These are phyloP conservation scores for Plasmodium malariae DNA, from an alignment of 169 alveolate species.

Conservation along the genomic window DNA sequence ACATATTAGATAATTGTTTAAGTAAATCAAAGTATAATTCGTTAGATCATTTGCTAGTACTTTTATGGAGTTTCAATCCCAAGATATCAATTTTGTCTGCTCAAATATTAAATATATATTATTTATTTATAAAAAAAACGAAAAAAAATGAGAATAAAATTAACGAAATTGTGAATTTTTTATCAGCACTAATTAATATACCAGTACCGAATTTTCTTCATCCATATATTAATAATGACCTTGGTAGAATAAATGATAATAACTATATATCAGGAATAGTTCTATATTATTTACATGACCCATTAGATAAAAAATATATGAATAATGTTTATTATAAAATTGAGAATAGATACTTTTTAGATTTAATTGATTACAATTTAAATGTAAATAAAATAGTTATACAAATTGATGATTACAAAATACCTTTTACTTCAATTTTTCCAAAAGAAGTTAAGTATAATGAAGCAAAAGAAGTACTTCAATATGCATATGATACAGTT, in stretches of 20 bases:
- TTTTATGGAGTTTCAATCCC: constrained; percentile 73
- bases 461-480: constrained; percentile 19
- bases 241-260: constrained; percentile 55
- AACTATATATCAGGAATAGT: constrained; percentile 67
- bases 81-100: constrained; percentile 70
- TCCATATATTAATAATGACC: constrained; percentile 67
- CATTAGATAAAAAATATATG: constrained; percentile 36
- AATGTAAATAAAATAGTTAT: constrained; percentile 34
- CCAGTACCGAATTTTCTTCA: constrained; percentile 54
- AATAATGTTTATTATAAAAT: constrained; percentile 47
- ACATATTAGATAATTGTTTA: constrained; percentile 83
- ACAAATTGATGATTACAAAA: constrained; percentile 28
- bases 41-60: constrained; percentile 77
- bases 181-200: constrained; percentile 39
- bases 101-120: constrained; percentile 61
- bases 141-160: constrained; percentile 74
- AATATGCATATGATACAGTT: constrained; percentile 40
- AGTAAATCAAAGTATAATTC: constrained; percentile 85
- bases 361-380: constrained; percentile 40
- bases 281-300: constrained; percentile 63
- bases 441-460: constrained; percentile 50
- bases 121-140: constrained; percentile 62
- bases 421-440: constrained; percentile 57
- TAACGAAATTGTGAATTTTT: constrained; percentile 46
- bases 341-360: constrained; percentile 48